These are phyloP conservation scores for Agarophyton chilense DNA, from an alignment of 23 red algal species.

Conservation along the genomic window DNA sequence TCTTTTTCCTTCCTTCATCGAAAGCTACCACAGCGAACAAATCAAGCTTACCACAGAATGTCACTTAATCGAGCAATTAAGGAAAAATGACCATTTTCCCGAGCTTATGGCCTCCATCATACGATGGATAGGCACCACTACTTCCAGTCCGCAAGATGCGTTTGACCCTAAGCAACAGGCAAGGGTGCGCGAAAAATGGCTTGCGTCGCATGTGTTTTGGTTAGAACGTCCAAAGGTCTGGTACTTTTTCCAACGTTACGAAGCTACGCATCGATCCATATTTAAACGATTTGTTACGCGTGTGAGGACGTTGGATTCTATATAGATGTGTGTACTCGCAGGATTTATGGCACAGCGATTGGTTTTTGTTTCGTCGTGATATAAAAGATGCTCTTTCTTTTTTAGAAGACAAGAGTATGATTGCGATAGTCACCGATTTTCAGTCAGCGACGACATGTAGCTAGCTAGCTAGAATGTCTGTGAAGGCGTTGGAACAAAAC, in stretches of 20 bases:
- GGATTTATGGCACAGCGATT: background rate
- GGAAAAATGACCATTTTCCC: constrained; percentile 15
- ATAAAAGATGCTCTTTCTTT: too few relatives aligned
- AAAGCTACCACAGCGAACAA: constrained; percentile 42
- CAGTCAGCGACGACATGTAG: too few relatives aligned
- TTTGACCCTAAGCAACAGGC: background rate
- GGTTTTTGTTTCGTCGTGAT: background rate
- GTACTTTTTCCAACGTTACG: constrained; percentile 23
- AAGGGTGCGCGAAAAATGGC: constrained; percentile 31
- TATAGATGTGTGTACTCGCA: background rate
- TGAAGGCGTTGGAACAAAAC: too few relatives aligned
- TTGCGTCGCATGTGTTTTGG: constrained; percentile 41
- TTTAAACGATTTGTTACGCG: constrained; percentile 22
- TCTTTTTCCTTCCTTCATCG: constrained; percentile 21
- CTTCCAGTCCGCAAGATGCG: background rate
- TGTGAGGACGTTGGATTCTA: background rate
- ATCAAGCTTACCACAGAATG: constrained; percentile 3
- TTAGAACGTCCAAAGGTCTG: constrained; percentile 32
- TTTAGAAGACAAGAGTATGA: too few relatives aligned
- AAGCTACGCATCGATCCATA: constrained; percentile 26
- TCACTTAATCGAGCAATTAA: constrained; percentile 3
- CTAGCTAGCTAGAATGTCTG: too few relatives aligned
- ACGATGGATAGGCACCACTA: constrained; percentile 30
- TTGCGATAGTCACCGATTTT: too few relatives aligned
- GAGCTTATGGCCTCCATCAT: constrained; percentile 36